phyloP scores from a whole-genome alignment of 441 rosid species.

The Adansonia madagascariensis region DNA sequence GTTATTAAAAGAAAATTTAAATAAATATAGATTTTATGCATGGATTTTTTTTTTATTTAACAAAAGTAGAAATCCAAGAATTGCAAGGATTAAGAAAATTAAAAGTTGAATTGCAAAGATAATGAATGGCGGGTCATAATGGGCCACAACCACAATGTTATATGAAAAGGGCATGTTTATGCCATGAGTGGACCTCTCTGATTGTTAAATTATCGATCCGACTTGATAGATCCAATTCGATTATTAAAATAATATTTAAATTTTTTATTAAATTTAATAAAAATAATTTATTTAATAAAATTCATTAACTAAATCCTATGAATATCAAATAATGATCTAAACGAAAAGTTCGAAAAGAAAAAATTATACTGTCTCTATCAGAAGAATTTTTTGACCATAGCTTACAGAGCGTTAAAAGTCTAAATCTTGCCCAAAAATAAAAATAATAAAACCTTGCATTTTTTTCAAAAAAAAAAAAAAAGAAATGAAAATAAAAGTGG shows the following conservation, averaged over 20 bases:
- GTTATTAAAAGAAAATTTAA: background rate
- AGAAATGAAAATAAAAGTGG: conserved; percentile 22
- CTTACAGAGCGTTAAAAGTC: no score
- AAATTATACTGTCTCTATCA: no score
- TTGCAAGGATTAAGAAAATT: background rate
- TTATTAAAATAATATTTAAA: no score
- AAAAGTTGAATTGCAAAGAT: conserved; percentile 16
- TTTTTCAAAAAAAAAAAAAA: no score
- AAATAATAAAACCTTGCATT: no score
- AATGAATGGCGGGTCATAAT: conserved; percentile 36
- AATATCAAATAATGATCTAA: no score
- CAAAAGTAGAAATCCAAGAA: conserved; percentile 10
- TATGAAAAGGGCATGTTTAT: conserved; percentile 32
- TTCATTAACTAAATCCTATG: no score
- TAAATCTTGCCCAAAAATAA: no score
- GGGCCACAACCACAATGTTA: conserved; percentile 40
- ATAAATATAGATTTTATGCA: background rate
- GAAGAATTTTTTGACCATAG: no score
- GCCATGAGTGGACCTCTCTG: conserved; percentile 37
- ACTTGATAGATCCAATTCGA: background rate
- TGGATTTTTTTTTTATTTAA: background rate
- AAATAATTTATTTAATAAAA: no score
- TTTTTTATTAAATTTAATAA: no score
- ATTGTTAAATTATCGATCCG: background rate
- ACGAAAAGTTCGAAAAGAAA: no score